A percentile compares a stretch with the other conserved stretches of the same genome.
phyloP scores from a whole-genome alignment of 148 eudicot genomes.

The Rhododendron ovatum region DNA sequence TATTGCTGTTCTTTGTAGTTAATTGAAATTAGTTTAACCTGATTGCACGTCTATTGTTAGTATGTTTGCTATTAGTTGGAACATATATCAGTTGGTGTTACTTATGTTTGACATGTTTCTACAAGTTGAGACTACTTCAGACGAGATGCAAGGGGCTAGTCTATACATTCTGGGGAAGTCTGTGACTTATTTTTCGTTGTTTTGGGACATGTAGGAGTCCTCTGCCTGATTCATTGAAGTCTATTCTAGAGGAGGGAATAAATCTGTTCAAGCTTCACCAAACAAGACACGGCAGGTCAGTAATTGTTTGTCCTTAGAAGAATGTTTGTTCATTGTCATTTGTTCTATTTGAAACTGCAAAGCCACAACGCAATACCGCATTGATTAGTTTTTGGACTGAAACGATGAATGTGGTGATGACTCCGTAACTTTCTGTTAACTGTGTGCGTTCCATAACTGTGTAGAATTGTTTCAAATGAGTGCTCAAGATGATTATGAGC shows the following conservation, averaged over 20 bases:
- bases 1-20: not conserved
- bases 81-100: not conserved
- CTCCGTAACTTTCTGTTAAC: not conserved
- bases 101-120: no score
- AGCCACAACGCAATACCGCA: not conserved
- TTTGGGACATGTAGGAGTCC: constrained; percentile 42
- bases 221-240: constrained; percentile 65
- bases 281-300: constrained; percentile 70
- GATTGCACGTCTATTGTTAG: not conserved
- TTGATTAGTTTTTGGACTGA: not conserved
- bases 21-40: not conserved
- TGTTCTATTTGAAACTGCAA: not conserved
- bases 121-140: not conserved
- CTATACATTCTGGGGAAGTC: not conserved
- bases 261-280: constrained; percentile 65
- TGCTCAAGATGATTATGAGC: not conserved
- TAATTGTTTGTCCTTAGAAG: not conserved
- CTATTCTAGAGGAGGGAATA: constrained; percentile 78
- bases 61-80: not conserved
- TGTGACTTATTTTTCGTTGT: not conserved
- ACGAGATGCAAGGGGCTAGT: not conserved
- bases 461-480: not conserved
- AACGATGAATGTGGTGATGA: not conserved
- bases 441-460: not conserved
- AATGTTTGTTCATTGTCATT: not conserved